Evolutionary conservation across 2,329 filamentous ascomycete species (phyloP).

Genomic region (Arthrobotrys musiformis): DNA sequence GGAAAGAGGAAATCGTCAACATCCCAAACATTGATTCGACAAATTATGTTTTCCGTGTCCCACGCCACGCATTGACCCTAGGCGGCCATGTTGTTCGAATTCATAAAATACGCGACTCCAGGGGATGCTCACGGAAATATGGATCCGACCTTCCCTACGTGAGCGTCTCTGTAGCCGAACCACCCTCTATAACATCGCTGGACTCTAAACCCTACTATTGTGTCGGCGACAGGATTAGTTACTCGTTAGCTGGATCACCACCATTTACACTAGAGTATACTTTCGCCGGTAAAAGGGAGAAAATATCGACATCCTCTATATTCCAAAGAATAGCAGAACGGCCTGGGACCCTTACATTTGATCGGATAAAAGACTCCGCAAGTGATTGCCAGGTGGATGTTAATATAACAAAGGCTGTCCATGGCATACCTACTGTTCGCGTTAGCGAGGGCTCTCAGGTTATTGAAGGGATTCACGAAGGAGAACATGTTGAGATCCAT

Average conservation of each 20-base stretch:
- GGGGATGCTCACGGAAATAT: conserved; percentile 83
- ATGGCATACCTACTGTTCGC: conserved; percentile 89
- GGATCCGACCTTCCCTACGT: conserved; percentile 79
- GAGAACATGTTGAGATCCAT: conserved; percentile 88
- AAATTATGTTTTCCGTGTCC: conserved; percentile 82
- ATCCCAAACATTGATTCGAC: conserved; percentile 81
- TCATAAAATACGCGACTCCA: conserved; percentile 85
- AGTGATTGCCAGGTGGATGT: conserved; percentile 86
- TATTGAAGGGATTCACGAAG: conserved; percentile 94
- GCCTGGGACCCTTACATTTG: conserved; percentile 88
- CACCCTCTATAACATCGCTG: conserved; percentile 87
- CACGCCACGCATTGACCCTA: conserved; percentile 82
- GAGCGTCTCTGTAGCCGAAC: conserved; percentile 90
- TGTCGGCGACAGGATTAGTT: conserved; percentile 92
- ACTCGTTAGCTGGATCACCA: conserved; percentile 86
- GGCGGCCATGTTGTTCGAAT: conserved; percentile 91
- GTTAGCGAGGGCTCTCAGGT: conserved; percentile 85
- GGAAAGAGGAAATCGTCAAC: conserved; percentile 80
- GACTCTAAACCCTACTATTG: conserved; percentile 86
- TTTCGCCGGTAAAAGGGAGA: conserved; percentile 81
- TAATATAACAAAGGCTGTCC: conserved; percentile 82
- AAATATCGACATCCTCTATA: conserved; percentile 81
- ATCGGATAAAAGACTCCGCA: conserved; percentile 84
- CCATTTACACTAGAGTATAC: conserved; percentile 94
- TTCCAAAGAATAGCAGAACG: conserved; percentile 95